These are phyloP conservation scores for Cornus kousa DNA, from an alignment of 148 eudicot genomes.

Conservation along the genomic window DNA sequence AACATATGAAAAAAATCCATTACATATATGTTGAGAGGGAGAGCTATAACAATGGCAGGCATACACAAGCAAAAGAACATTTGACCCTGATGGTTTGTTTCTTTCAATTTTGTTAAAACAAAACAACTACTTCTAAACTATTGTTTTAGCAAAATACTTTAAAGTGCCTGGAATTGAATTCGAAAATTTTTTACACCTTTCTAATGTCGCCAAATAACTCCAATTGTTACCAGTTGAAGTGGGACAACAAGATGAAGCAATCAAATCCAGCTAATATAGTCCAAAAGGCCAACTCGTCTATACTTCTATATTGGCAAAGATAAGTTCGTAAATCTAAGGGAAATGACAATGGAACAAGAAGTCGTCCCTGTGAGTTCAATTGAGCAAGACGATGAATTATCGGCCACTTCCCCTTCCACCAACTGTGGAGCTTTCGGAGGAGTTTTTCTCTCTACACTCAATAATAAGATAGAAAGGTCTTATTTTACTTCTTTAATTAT, in stretches of 20 bases:
- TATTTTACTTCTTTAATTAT: too few species aligned
- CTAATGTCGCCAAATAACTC: neutral
- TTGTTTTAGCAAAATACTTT: too few species aligned
- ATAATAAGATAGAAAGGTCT: too few species aligned
- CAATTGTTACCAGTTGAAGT: neutral
- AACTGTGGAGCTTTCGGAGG: too few species aligned
- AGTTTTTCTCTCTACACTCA: too few species aligned
- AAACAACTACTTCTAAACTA: neutral
- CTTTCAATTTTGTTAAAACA: neutral
- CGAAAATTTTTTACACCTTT: neutral
- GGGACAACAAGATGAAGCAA: neutral
- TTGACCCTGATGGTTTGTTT: neutral
- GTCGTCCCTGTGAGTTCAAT: too few species aligned
- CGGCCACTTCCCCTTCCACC: too few species aligned
- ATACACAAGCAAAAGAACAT: neutral
- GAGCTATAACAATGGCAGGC: conserved; percentile 1
- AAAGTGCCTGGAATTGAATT: neutral
- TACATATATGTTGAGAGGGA: neutral
- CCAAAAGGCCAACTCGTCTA: neutral
- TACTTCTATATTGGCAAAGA: neutral
- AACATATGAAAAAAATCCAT: conserved; percentile 2
- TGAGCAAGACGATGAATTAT: too few species aligned
- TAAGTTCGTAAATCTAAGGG: too few species aligned
- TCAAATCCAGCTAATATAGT: neutral
- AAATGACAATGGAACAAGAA: too few species aligned